Base-by-base conservation (phyloP, 371 early-diverging fungal genomes). In the Basidiobolus heterosporus region DNA sequence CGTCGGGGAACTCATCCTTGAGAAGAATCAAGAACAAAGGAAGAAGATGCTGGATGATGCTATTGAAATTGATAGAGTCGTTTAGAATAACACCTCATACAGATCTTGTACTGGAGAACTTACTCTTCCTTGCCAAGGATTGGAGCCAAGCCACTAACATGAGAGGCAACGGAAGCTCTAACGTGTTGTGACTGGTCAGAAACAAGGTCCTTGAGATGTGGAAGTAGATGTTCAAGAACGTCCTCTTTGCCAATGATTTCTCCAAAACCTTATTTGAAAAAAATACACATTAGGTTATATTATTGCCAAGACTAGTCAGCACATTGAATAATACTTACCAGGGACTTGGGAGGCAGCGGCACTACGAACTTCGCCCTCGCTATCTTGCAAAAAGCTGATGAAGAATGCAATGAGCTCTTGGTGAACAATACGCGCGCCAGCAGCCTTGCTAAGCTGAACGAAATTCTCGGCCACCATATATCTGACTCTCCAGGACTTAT, bases 381-480 rank as follows among this genome's bases (percentile, higher is more conserved):
- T 78, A 67, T 98, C 98, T 58, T 82, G 85, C 60, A 95, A 60
- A 35, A 92, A 68, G 41, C 70, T 65, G 30, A 91, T 77, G 57
- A 85, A 92, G 3, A 72, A 69, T 16, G 61, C 52, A 39, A 82
- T 76, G 38, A 91, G 69, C 19, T 87, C 80, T 44, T 84, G 84
- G 20, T 69, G 62, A 1, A 81, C 72, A 52, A 86, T 75, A 21
- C 80, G 73, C 24, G 71, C 65, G 2, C 87, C 88, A 49, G 86
- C 86, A 39, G 85, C 80, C 44, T 85, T 76, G 37, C 44, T 56
- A 70, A 88, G 87, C 72, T 80, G 72, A 38, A 84, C 88, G 68
- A 91, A 91, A 69, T 93, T 89, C 46, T 93, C 89, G 2, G 95
- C 96, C 64, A 92, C 81, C 90, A 93, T 92, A 60, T 94, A 98